A percentile compares a stretch with the other conserved stretches of the same genome.
Evolutionary conservation across 768 basidiomycete species (phyloP).

Genomic region (Nidularia sp.): DNA sequence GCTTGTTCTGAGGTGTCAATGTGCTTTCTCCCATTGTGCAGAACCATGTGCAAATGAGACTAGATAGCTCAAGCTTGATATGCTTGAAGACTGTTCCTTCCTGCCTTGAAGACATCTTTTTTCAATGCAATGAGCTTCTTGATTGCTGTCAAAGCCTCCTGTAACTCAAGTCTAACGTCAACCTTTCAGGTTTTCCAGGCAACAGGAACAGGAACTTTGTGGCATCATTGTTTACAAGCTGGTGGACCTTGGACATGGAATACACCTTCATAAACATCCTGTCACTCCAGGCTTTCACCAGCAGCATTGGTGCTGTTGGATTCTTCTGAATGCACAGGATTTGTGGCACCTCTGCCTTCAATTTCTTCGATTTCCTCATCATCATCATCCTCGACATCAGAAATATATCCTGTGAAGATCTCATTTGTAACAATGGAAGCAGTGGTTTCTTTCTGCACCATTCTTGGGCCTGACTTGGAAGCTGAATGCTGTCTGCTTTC

Average conservation of each 20-base stretch:
- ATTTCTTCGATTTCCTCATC: not conserved
- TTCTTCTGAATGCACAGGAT: too few species aligned
- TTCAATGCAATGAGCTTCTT: conserved; percentile 18
- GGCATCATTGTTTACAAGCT: conserved; percentile 15
- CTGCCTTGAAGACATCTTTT: conserved; percentile 16
- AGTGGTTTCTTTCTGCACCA: not conserved
- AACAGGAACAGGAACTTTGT: conserved; percentile 14
- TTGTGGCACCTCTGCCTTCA: not conserved
- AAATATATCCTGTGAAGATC: conserved; percentile 14
- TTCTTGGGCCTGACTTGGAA: not conserved
- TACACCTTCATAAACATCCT: too few species aligned
- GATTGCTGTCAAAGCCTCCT: conserved; percentile 13
- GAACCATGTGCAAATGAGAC: conserved; percentile 20
- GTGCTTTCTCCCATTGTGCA: conserved; percentile 13
- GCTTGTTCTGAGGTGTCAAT: conserved; percentile 17
- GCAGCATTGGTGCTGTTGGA: too few species aligned
- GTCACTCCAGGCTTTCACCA: too few species aligned
- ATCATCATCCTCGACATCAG: conserved; percentile 13
- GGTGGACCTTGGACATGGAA: not conserved
- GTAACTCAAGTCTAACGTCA: conserved; percentile 1
- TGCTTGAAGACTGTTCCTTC: conserved; percentile 21
- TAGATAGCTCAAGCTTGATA: conserved; percentile 18
- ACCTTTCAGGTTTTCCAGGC: conserved; percentile 2
- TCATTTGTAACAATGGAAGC: conserved; percentile 4
- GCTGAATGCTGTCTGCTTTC: not conserved